These are phyloP conservation scores for Mentha longifolia DNA, from an alignment of 257 asterid species.

Conservation along the genomic window DNA sequence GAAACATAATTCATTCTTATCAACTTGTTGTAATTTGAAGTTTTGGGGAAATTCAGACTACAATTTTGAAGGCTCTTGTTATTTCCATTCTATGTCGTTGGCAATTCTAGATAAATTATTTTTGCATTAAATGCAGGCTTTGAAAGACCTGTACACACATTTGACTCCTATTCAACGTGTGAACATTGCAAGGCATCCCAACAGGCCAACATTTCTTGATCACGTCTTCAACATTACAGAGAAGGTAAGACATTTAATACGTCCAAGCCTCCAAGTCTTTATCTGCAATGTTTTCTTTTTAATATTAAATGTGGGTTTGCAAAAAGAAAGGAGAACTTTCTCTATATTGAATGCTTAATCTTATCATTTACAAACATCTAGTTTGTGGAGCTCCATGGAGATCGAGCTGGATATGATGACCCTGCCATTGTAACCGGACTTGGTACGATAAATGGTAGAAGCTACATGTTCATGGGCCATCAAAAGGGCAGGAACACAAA, in stretches of 20 bases:
- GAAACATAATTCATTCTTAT: slow-evolving; percentile 15
- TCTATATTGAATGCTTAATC: slow-evolving; percentile 13
- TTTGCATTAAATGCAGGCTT: slow-evolving; percentile 65
- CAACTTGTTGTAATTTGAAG: slow-evolving; percentile 6
- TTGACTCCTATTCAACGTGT: slow-evolving; percentile 92
- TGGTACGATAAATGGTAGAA: slow-evolving; percentile 81
- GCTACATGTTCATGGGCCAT: slow-evolving; percentile 93
- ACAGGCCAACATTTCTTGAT: slow-evolving; percentile 93
- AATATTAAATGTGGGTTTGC: not conserved
- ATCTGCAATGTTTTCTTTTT: slow-evolving; percentile 5
- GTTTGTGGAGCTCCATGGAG: slow-evolving; percentile 99
- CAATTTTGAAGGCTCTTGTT: slow-evolving; percentile 20
- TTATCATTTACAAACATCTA: slow-evolving; percentile 35
- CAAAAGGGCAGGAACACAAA: slow-evolving; percentile 92
- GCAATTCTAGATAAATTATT: slow-evolving; percentile 5
- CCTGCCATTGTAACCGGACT: slow-evolving; percentile 91
- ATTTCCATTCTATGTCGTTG: slow-evolving; percentile 1
- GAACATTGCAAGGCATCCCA: slow-evolving; percentile 86
- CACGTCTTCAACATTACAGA: slow-evolving; percentile 87
- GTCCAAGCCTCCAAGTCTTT: slow-evolving; percentile 34
- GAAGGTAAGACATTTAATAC: slow-evolving; percentile 49
- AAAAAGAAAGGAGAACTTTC: slow-evolving; percentile 22
- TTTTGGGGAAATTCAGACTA: slow-evolving; percentile 18
- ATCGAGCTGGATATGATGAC: slow-evolving; percentile 94
- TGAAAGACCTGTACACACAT: slow-evolving; percentile 73